Evolutionary conservation across 495 filamentous ascomycete genomes (phyloP).

Genomic region (Schizothecium vesticola): DNA sequence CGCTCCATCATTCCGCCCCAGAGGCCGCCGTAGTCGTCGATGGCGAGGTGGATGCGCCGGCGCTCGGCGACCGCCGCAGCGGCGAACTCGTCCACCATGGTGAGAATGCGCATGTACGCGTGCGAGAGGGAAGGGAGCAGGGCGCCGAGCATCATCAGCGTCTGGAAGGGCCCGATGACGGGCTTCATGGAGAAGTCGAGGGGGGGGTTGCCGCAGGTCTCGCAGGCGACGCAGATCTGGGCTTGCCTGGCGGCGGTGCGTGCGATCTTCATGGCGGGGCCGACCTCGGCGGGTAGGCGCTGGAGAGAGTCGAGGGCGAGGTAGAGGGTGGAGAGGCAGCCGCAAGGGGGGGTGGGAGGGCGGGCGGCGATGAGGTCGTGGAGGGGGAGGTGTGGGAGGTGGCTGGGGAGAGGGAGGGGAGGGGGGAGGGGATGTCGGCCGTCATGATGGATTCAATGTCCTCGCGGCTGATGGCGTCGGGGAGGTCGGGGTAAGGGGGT

Average conservation of each 20-base stretch:
- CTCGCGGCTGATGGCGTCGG: slow-evolving; percentile 14
- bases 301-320: slow-evolving; percentile 44
- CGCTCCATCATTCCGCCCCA: slow-evolving; percentile 27
- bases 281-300: slow-evolving; percentile 36
- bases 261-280: slow-evolving; percentile 47
- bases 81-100: slow-evolving; percentile 41
- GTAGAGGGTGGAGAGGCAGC: slow-evolving; percentile 39
- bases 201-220: slow-evolving; percentile 47
- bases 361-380: background rate
- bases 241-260: slow-evolving; percentile 54
- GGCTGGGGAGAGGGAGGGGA: slow-evolving; percentile 18
- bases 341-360: slow-evolving; percentile 19
- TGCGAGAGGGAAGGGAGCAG: slow-evolving; percentile 59
- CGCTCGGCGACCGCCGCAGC: slow-evolving; percentile 31
- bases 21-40: slow-evolving; percentile 42
- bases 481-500: slow-evolving; percentile 16
- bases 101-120: slow-evolving; percentile 47
- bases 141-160: slow-evolving; percentile 61
- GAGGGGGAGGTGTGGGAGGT: slow-evolving; percentile 9
- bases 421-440: slow-evolving; percentile 2
- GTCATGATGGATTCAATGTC: slow-evolving; percentile 12
- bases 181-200: slow-evolving; percentile 16
- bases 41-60: slow-evolving; percentile 38
- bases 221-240: slow-evolving; percentile 54
- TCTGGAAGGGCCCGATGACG: slow-evolving; percentile 49